Evolutionary conservation across 2,329 filamentous ascomycete species (phyloP).

Genomic region (Lachnum nothofagi): DNA sequence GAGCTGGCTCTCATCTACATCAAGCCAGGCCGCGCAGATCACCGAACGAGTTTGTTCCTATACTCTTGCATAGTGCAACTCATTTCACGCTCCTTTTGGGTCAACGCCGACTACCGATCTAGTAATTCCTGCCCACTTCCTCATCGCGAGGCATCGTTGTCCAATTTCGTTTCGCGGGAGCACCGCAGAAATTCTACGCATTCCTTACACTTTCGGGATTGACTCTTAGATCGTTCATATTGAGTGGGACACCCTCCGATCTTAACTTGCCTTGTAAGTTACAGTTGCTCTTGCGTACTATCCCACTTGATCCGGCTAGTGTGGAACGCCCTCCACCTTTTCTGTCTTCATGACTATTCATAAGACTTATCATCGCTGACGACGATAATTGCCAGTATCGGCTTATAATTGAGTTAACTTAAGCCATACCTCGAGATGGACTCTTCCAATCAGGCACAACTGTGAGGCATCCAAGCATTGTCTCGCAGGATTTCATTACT

Average conservation of each 20-base stretch:
- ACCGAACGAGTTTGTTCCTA: constrained; percentile 41
- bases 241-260: constrained; percentile 30
- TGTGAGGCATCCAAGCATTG: constrained; percentile 41
- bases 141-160: constrained; percentile 38
- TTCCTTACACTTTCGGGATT: constrained; percentile 33
- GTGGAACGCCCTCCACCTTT: constrained; percentile 20
- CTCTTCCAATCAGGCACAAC: constrained; percentile 43
- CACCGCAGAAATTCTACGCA: constrained; percentile 34
- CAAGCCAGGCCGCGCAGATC: constrained; percentile 35
- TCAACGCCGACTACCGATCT: constrained; percentile 27
- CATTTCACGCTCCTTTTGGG: constrained; percentile 37
- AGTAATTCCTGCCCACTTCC: constrained; percentile 34
- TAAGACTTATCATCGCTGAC: constrained; percentile 29
- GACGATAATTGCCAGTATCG: constrained; percentile 27
- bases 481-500: constrained; percentile 33
- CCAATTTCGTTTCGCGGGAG: constrained; percentile 35
- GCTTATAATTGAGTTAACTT: constrained; percentile 24
- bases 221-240: constrained; percentile 32
- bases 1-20: constrained; percentile 53
- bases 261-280: constrained; percentile 30
- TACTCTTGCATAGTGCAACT: constrained; percentile 38
- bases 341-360: constrained; percentile 17
- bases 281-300: constrained; percentile 10
- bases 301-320: constrained; percentile 15
- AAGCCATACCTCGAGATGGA: constrained; percentile 42